phyloP scores from a whole-genome alignment of 2,329 filamentous ascomycete species.

The Cryphonectria parasitica region DNA sequence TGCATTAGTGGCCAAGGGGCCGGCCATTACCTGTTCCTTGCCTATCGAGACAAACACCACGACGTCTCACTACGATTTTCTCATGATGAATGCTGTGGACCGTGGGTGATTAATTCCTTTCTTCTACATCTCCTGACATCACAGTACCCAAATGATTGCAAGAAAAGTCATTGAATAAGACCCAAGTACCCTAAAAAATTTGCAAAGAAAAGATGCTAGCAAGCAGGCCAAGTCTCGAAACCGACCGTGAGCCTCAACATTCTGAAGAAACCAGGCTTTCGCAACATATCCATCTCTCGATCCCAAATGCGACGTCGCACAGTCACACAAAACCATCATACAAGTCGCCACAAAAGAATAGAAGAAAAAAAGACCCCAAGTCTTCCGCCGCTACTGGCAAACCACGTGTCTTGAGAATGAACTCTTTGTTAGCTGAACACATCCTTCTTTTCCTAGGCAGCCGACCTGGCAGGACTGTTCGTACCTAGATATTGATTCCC shows the following conservation, averaged over 20 bases:
- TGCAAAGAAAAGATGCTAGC: neutral
- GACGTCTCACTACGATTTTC: too few species aligned
- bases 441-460: neutral
- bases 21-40: too few species aligned
- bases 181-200: neutral
- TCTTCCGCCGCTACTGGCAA: too few species aligned
- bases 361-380: too few species aligned
- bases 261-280: too few species aligned
- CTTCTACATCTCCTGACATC: neutral
- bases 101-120: neutral
- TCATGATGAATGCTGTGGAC: neutral
- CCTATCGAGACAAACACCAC: too few species aligned
- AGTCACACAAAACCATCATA: neutral
- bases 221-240: neutral
- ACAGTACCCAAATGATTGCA: neutral
- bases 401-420: neutral
- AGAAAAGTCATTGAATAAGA: neutral
- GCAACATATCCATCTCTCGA: too few species aligned
- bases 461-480: neutral
- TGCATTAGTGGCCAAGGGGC: too few species aligned
- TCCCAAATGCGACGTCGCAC: neutral
- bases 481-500: neutral
- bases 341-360: too few species aligned
- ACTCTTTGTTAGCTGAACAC: neutral
- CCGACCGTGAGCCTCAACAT: neutral